Percentiles rank a stretch among this genome's conserved stretches.
These are phyloP conservation scores for Solanum habrochaites DNA, from an alignment of 257 asterid genomes.

Conservation along the genomic window DNA sequence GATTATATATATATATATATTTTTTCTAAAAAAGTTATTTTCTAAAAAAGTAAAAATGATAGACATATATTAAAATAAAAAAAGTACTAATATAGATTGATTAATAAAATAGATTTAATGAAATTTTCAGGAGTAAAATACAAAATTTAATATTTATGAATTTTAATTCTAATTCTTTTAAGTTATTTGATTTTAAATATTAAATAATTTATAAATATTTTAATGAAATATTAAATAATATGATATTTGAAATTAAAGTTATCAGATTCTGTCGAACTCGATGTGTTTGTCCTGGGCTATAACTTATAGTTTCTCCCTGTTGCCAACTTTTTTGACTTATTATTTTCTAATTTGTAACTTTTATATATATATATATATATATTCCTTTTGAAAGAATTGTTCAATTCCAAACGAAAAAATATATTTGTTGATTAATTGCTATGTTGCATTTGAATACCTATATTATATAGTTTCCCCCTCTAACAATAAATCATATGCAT, in stretches of 20 bases:
- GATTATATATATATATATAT: no score
- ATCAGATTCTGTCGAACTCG: background rate
- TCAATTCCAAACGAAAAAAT: background rate
- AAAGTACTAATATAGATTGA: no score
- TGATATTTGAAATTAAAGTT: background rate
- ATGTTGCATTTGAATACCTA: background rate
- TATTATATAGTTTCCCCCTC: background rate
- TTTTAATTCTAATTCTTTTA: background rate
- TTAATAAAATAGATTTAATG: no score
- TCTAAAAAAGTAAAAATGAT: no score
- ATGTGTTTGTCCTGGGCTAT: background rate
- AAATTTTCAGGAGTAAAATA: no score
- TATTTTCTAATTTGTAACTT: background rate
- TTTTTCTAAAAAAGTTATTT: no score
- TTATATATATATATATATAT: background rate
- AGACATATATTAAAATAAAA: no score
- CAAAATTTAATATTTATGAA: no score
- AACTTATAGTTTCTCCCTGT: background rate
- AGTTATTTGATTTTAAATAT: background rate
- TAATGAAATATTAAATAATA: background rate
- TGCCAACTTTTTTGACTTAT: background rate
- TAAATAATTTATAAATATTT: background rate
- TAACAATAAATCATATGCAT: background rate
- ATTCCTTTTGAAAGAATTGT: background rate
- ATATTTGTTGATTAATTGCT: background rate